Percentiles rank a stretch among this genome's conserved stretches.
phyloP scores from a whole-genome alignment of 352 stramenopile genomes.

The Peronospora belbahrii region DNA sequence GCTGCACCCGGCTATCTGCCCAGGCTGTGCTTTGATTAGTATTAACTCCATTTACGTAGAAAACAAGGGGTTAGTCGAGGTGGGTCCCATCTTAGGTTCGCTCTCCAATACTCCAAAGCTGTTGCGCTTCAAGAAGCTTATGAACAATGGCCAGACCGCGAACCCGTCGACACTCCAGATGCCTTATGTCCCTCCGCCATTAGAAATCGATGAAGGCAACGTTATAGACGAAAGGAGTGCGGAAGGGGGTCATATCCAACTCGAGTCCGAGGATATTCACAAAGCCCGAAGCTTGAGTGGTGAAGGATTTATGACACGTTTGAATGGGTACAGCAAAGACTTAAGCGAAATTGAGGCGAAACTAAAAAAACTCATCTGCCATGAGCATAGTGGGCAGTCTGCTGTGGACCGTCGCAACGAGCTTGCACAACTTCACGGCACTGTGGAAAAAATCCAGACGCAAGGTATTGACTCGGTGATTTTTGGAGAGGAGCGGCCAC shows the following conservation, averaged over 20 bases:
- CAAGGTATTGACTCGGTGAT: constrained; percentile 78
- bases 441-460: constrained; percentile 73
- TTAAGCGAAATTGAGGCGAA: constrained; percentile 44
- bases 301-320: constrained; percentile 34
- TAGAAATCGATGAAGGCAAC: constrained; percentile 31
- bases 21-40: constrained; percentile 66
- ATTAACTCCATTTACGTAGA: constrained; percentile 75
- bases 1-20: constrained; percentile 70
- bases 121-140: constrained; percentile 83
- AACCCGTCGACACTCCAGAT: constrained; percentile 63
- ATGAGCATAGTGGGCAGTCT: constrained; percentile 34
- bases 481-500: constrained; percentile 48
- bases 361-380: constrained; percentile 42
- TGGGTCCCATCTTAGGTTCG: constrained; percentile 60
- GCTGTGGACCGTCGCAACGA: constrained; percentile 50
- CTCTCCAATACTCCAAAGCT: constrained; percentile 49
- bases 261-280: constrained; percentile 20
- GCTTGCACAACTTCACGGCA: constrained; percentile 63
- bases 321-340: constrained; percentile 39
- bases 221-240: constrained; percentile 16
- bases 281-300: constrained; percentile 10
- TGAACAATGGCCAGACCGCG: constrained; percentile 59
- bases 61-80: constrained; percentile 57
- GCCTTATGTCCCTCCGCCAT: constrained; percentile 55
- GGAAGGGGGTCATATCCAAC: constrained; percentile 9